Percentiles rank a stretch among this genome's conserved stretches.
Conservation (phyloP, 2,329 filamentous ascomycete genomes). For the Nigrospora sphaerica region DNA sequence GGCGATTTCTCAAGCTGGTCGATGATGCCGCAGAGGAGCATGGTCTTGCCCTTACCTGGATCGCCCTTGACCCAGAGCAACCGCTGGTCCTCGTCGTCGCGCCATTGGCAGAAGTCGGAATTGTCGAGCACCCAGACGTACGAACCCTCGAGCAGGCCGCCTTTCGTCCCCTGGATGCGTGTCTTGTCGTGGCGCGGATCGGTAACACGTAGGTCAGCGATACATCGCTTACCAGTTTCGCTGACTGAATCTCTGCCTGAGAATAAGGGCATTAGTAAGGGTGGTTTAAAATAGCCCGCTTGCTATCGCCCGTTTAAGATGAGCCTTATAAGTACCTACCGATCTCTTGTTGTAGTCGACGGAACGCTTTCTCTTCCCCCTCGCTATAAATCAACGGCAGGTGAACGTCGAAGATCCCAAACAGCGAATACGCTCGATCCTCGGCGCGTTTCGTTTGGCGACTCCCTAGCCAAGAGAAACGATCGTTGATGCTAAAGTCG, state of each 20-base stretch:
- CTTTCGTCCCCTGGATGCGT: constrained; percentile 14
- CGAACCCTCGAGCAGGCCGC: constrained; percentile 15
- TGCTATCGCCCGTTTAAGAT: no score
- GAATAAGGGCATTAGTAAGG: no score
- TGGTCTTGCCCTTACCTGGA: constrained; percentile 28
- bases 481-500: background rate
- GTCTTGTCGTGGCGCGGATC: constrained; percentile 12
- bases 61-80: constrained; percentile 21
- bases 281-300: no score
- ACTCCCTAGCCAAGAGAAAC: background rate
- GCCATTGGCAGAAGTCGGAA: constrained; percentile 18
- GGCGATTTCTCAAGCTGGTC: constrained; percentile 11
- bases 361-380: constrained; percentile 6
- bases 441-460: background rate
- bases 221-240: constrained; percentile 4
- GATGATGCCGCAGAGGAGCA: constrained; percentile 20
- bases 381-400: background rate
- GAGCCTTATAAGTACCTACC: no score
- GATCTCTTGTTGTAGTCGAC: constrained; percentile 7
- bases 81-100: constrained; percentile 8
- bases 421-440: background rate
- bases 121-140: constrained; percentile 26
- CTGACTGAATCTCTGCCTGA: background rate
- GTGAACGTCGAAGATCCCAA: background rate
- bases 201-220: constrained; percentile 4